A percentile compares a stretch with the other conserved stretches of the same genome.
phyloP scores from a whole-genome alignment of 441 rosid genomes.

The Pelargonium citronellum region DNA sequence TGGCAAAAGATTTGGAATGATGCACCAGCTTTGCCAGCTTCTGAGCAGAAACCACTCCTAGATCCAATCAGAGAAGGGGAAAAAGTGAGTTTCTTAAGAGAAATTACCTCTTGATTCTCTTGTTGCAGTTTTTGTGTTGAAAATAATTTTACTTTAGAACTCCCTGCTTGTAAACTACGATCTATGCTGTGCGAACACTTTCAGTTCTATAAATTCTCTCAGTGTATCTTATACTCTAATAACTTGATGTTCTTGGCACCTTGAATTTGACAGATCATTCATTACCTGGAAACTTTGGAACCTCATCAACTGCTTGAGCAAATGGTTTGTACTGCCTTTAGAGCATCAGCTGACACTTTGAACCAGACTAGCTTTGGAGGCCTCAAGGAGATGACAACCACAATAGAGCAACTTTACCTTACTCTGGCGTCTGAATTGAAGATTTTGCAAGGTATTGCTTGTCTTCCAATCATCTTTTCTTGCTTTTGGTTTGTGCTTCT shows the following conservation, averaged over 20 bases:
- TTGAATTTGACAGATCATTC: slow-evolving; percentile 55
- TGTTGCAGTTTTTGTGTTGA: too few relatives aligned
- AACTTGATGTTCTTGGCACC: slow-evolving; percentile 17
- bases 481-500: not conserved
- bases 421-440: slow-evolving; percentile 53
- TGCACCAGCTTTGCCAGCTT: slow-evolving; percentile 66
- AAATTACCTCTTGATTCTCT: not conserved
- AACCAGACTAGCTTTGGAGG: slow-evolving; percentile 64
- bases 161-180: too few relatives aligned
- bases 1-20: slow-evolving; percentile 92
- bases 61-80: slow-evolving; percentile 94
- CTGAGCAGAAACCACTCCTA: slow-evolving; percentile 80
- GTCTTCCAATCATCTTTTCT: slow-evolving; percentile 15
- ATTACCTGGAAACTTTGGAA: slow-evolving; percentile 82
- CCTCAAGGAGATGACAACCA: slow-evolving; percentile 61
- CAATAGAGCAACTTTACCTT: slow-evolving; percentile 71
- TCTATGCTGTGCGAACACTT: too few relatives aligned
- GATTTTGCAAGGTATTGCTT: slow-evolving; percentile 51
- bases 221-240: not conserved
- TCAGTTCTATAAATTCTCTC: too few relatives aligned
- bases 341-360: slow-evolving; percentile 91
- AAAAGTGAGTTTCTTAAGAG: slow-evolving; percentile 47
- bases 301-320: slow-evolving; percentile 95
- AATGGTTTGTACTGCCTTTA: slow-evolving; percentile 91
- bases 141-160: too few relatives aligned